A percentile compares a stretch with the other conserved stretches of the same genome.
phyloP scores from a whole-genome alignment of 2,329 filamentous ascomycete genomes.

The Uncinocarpus reesii region DNA sequence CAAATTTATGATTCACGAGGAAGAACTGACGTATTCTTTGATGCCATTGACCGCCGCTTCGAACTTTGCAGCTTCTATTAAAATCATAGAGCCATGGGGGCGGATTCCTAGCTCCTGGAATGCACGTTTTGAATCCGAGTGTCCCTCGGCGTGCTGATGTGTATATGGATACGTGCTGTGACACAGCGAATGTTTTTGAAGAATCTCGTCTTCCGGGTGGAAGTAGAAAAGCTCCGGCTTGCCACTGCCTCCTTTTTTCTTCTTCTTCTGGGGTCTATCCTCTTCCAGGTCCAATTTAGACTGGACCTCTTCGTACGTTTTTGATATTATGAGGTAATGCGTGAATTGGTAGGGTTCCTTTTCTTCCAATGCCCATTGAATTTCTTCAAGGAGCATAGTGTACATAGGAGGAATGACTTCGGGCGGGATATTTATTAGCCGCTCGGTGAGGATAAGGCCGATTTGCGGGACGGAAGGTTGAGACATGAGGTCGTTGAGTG shows the following conservation, averaged over 20 bases:
- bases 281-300: slow-evolving; percentile 65
- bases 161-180: slow-evolving; percentile 65
- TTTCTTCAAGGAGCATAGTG: slow-evolving; percentile 84
- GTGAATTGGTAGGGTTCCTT: slow-evolving; percentile 87
- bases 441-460: slow-evolving; percentile 80
- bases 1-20: slow-evolving; percentile 26
- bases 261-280: slow-evolving; percentile 54
- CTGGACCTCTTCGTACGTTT: slow-evolving; percentile 81
- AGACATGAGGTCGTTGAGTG: slow-evolving; percentile 49
- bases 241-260: slow-evolving; percentile 41
- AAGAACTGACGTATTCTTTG: slow-evolving; percentile 57
- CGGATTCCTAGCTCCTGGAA: slow-evolving; percentile 90
- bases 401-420: slow-evolving; percentile 92
- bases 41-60: slow-evolving; percentile 65
- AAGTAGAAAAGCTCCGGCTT: slow-evolving; percentile 68
- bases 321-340: slow-evolving; percentile 84
- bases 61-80: slow-evolving; percentile 74
- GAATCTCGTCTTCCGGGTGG: slow-evolving; percentile 87
- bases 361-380: slow-evolving; percentile 77
- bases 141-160: slow-evolving; percentile 64
- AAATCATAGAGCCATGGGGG: slow-evolving; percentile 70
- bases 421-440: slow-evolving; percentile 91
- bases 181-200: slow-evolving; percentile 64
- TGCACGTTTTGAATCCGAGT: slow-evolving; percentile 81
- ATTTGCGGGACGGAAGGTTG: slow-evolving; percentile 50